Percentiles rank a stretch among this genome's conserved stretches.
Conservation (phyloP, 2,329 filamentous ascomycete species). For the Aspergillus carbonarius region DNA sequence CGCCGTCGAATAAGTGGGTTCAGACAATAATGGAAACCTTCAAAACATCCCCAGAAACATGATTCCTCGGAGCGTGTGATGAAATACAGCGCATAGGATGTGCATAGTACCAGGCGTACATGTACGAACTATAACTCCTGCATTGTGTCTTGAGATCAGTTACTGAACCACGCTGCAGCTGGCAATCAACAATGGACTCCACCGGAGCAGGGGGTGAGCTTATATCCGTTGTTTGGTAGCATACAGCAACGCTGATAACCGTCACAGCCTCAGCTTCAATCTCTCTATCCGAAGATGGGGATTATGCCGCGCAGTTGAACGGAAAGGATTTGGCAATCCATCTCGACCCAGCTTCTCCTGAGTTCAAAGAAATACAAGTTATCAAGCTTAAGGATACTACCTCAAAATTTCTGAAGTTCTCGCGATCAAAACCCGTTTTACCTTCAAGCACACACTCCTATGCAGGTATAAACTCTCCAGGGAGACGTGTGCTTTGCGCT, state of each 20-base stretch:
- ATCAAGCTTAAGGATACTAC: conserved; percentile 33
- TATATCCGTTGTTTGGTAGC: neutral
- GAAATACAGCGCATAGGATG: neutral
- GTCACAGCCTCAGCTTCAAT: conserved; percentile 16
- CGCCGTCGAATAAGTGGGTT: conserved; percentile 7
- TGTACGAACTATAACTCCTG: neutral
- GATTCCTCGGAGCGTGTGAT: neutral
- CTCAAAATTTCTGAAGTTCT: conserved; percentile 34
- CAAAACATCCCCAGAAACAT: neutral
- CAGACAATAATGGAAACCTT: conserved; percentile 2
- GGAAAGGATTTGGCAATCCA: conserved; percentile 37
- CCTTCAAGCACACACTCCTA: neutral
- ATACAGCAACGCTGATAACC: neutral
- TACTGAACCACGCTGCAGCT: conserved; percentile 1
- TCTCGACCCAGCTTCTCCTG: conserved; percentile 28
- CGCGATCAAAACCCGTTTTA: conserved; percentile 9
- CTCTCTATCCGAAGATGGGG: conserved; percentile 32
- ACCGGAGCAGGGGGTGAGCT: conserved; percentile 26
- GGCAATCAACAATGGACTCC: conserved; percentile 30
- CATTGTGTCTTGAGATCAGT: neutral
- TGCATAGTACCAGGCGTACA: neutral
- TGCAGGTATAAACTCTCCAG: conserved; percentile 17
- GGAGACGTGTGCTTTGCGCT: conserved; percentile 34
- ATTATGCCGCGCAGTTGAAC: conserved; percentile 29
- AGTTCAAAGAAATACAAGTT: conserved; percentile 32